Evolutionary conservation across 2,329 filamentous ascomycete species (phyloP).

Genomic region (Corinectria fuckeliana): DNA sequence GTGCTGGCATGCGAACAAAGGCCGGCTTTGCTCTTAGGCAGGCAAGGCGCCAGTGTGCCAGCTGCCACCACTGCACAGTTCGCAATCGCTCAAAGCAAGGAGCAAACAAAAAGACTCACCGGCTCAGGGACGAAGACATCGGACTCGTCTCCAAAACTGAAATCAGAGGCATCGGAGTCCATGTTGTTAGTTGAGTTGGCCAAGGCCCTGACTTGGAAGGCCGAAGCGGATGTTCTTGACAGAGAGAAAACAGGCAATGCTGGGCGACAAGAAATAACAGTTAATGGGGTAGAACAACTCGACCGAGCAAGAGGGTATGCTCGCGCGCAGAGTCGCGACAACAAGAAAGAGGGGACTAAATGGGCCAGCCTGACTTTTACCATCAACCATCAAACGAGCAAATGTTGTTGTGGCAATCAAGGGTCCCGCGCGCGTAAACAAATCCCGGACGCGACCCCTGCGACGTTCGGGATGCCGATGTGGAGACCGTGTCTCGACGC

Average conservation of each 20-base stretch:
- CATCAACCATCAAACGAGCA: slow-evolving; percentile 31
- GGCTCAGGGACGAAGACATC: slow-evolving; percentile 50
- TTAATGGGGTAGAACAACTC: slow-evolving; percentile 21
- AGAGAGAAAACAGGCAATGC: slow-evolving; percentile 23
- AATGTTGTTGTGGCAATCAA: slow-evolving; percentile 40
- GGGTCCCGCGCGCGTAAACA: slow-evolving; percentile 40
- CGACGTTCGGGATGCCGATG: slow-evolving; percentile 10
- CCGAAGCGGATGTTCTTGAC: slow-evolving; percentile 27
- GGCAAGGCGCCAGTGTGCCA: neutral
- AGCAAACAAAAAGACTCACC: slow-evolving; percentile 38
- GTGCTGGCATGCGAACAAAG: too few species aligned
- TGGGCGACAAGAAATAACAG: slow-evolving; percentile 30
- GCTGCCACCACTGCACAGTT: neutral
- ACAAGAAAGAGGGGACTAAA: slow-evolving; percentile 28
- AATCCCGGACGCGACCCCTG: slow-evolving; percentile 37
- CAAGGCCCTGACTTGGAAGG: slow-evolving; percentile 26
- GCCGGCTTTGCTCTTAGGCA: neutral
- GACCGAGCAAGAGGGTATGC: slow-evolving; percentile 27
- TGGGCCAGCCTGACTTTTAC: slow-evolving; percentile 36
- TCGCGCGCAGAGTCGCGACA: slow-evolving; percentile 37
- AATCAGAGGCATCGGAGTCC: slow-evolving; percentile 64
- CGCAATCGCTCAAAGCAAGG: slow-evolving; percentile 1
- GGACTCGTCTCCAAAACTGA: slow-evolving; percentile 50
- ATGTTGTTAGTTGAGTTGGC: slow-evolving; percentile 46
- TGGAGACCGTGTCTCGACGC: slow-evolving; percentile 31